phyloP scores from a whole-genome alignment of 225 moss, liverwort and hornwort species.

The Marchantia polymorpha region DNA sequence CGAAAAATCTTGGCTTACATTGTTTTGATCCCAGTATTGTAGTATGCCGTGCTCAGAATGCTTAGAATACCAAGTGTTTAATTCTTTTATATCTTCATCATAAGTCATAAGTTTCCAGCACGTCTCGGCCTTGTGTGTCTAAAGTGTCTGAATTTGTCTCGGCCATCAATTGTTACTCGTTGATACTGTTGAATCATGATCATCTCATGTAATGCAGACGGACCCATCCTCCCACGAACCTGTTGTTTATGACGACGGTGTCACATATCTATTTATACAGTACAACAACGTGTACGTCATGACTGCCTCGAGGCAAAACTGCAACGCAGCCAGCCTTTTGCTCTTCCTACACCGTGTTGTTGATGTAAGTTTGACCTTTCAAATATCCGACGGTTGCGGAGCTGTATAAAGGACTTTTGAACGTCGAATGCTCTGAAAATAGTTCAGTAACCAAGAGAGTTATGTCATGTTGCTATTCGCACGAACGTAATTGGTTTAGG shows the following conservation, averaged over 20 bases:
- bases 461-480: not conserved
- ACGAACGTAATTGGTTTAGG: not conserved
- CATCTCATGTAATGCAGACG: slow-evolving; percentile 46
- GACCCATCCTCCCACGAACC: slow-evolving; percentile 95
- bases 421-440: not conserved
- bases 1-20: no score
- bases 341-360: slow-evolving; percentile 98
- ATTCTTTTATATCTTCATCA: no score
- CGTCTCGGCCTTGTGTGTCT: no score
- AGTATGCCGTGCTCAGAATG: no score
- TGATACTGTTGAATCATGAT: no score
- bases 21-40: no score
- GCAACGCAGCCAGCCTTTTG: slow-evolving; percentile 97
- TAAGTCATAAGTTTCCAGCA: no score
- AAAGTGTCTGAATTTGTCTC: no score
- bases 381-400: not conserved
- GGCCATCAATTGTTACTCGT: no score
- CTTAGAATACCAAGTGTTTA: no score
- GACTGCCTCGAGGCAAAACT: slow-evolving; percentile 97
- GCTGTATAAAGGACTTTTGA: not conserved
- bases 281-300: slow-evolving; percentile 98
- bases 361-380: slow-evolving; percentile 51
- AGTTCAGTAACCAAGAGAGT: not conserved
- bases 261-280: slow-evolving; percentile 94
- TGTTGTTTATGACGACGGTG: slow-evolving; percentile 77